Evolutionary conservation across 2,329 filamentous ascomycete genomes (phyloP).

Genomic region (Ascochyta lentis): DNA sequence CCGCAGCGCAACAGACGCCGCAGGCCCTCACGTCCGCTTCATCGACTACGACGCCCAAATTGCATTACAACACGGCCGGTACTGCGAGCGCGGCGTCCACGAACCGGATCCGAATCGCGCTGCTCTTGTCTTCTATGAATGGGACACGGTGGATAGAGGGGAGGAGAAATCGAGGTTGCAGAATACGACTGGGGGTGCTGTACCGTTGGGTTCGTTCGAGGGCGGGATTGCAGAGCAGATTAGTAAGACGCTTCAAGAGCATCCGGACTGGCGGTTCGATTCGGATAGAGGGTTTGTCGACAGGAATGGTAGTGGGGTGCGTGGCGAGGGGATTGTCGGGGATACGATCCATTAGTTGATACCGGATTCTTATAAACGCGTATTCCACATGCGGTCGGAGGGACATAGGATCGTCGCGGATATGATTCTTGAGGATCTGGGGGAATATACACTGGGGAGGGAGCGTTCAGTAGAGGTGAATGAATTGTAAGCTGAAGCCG

Average conservation of each 20-base stretch:
- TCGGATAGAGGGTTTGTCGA: conserved; percentile 33
- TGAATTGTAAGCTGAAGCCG: conserved; percentile 6
- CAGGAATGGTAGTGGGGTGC: conserved; percentile 15
- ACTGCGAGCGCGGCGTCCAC: conserved; percentile 35
- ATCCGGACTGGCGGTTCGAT: conserved; percentile 39
- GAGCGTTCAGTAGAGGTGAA: not conserved
- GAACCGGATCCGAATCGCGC: conserved; percentile 37
- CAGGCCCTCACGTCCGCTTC: conserved; percentile 29
- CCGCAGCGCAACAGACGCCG: conserved; percentile 18
- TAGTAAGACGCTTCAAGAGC: conserved; percentile 32
- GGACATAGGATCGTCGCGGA: conserved; percentile 35
- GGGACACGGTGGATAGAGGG: conserved; percentile 37
- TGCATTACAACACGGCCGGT: conserved; percentile 26
- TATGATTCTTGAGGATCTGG: conserved; percentile 31
- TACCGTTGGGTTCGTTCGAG: conserved; percentile 35
- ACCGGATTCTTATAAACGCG: conserved; percentile 40
- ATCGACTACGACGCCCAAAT: conserved; percentile 34
- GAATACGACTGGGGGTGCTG: conserved; percentile 29
- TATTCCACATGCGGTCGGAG: conserved; percentile 38
- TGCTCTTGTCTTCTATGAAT: conserved; percentile 41
- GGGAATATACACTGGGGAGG: not conserved
- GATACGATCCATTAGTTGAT: conserved; percentile 40
- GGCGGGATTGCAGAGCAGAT: conserved; percentile 32
- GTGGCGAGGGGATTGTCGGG: conserved; percentile 21
- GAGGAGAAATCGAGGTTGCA: conserved; percentile 31